Evolutionary conservation across 2,329 filamentous ascomycete species (phyloP), one percentile per base, ranked within the genome.

Genomic region (Colletotrichum melonis): DNA sequence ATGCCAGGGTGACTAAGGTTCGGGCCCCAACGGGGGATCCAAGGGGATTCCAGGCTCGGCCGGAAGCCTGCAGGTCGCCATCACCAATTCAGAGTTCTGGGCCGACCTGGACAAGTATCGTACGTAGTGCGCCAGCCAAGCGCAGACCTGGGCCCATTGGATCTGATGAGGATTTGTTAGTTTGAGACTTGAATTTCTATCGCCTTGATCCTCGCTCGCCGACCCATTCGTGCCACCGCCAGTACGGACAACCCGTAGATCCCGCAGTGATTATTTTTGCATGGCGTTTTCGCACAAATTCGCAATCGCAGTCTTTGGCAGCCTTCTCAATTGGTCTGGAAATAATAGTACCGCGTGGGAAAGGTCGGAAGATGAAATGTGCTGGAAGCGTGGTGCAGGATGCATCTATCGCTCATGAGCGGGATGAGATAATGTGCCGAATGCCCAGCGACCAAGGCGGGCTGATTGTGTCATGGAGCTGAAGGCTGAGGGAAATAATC

Each of bases 31-130:
- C n/a, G 35, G 22, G 46, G 49, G 32, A 35, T 69, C 54, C 65
- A 73, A 65, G 71, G 68, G 54, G n/a, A 42, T 67, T 55, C 63
- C 68, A 74, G 68, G 72, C 68, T 55, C 57, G 58, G 32, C 30
- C 28, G 63, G 54, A 63, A 67, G 57, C 56, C 68, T 63, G 68
- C 49, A 54, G 30, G 52, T 67, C n/a, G 32, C 4, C 38, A 68
- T 68, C 69, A 63, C 60, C 57, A 74, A 63, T 63, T 74, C 72
- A 63, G 63, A 67, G 72, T 74, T 72, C 72, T 49, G 54, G 52
- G 63, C 67, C 64, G 67, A 57, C 54, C 57, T 59, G 59, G 63
- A 62, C 56, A 65, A 73, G 67, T 73, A 60, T 26, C 60, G 60
- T 19, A 60, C 60, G 60, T 19, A 60, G 66, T 70, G 60, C 32